Percentiles rank a stretch among this genome's conserved stretches.
phyloP scores from a whole-genome alignment of 768 basidiomycete species.

The Lentinula aciculospora region DNA sequence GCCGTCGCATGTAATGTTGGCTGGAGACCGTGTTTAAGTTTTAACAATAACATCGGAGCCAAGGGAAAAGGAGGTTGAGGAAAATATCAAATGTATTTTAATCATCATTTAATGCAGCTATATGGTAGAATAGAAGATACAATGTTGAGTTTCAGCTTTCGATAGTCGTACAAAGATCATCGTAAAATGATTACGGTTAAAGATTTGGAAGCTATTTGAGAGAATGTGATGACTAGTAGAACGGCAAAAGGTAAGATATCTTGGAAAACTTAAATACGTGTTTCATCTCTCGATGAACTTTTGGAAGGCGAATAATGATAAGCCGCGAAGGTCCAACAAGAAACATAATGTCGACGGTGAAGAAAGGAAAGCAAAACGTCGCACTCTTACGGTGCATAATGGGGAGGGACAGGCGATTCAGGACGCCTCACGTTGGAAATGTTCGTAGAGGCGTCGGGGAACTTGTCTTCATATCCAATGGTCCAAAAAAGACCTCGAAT shows the following conservation, averaged over 20 bases:
- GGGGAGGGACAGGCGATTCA: not conserved
- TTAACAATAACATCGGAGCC: too few relatives aligned
- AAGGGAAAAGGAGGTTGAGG: too few relatives aligned
- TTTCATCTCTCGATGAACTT: not conserved
- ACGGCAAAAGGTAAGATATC: not conserved
- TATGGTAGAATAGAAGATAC: not conserved
- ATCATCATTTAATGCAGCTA: not conserved
- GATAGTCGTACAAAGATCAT: not conserved
- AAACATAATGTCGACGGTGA: not conserved
- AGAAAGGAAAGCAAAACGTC: not conserved
- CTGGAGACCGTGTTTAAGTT: too few relatives aligned
- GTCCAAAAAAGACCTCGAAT: constrained; percentile 7
- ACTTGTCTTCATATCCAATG: not conserved
- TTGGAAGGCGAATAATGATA: constrained; percentile 1
- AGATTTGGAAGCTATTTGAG: not conserved
- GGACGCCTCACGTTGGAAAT: not conserved
- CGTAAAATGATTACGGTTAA: not conserved
- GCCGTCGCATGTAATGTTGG: too few relatives aligned
- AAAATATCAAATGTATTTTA: too few relatives aligned
- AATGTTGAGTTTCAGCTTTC: not conserved
- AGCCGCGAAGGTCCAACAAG: not conserved
- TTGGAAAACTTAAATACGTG: not conserved
- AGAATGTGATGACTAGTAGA: not conserved
- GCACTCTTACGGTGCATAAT: not conserved
- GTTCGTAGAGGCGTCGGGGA: not conserved